Conservation (phyloP, 176 grass and related monocot species). For the Aegilops bicornis region DNA sequence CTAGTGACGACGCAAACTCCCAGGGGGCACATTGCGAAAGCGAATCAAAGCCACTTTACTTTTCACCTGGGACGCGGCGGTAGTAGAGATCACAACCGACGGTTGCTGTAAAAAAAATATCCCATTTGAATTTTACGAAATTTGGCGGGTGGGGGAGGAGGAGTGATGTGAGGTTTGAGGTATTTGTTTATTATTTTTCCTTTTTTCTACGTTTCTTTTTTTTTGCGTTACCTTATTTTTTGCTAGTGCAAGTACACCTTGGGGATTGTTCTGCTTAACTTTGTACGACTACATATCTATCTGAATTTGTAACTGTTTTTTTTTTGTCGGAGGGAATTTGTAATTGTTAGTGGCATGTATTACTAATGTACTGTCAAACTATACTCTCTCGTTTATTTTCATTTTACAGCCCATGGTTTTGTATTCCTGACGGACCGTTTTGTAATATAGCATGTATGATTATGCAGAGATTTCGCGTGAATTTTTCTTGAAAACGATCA, state of each 20-base stretch:
- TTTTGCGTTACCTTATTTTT: slow-evolving; percentile 23
- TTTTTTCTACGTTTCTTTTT: slow-evolving; percentile 23
- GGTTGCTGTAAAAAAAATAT: slow-evolving; percentile 42
- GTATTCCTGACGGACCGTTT: background rate
- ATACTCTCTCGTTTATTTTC: background rate
- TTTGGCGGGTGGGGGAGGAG: slow-evolving; percentile 28
- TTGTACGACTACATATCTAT: slow-evolving; percentile 24
- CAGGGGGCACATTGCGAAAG: slow-evolving; percentile 36
- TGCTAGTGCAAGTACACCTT: slow-evolving; percentile 49
- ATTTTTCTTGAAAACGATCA: background rate
- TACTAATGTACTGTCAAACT: slow-evolving; percentile 5
- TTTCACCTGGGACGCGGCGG: slow-evolving; percentile 22
- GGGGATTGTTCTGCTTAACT: slow-evolving; percentile 31
- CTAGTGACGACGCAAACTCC: slow-evolving; percentile 31
- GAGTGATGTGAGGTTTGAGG: slow-evolving; percentile 42
- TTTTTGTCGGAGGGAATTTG: background rate
- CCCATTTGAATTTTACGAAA: slow-evolving; percentile 49
- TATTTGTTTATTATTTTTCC: slow-evolving; percentile 14
- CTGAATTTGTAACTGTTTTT: background rate
- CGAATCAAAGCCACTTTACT: slow-evolving; percentile 21
- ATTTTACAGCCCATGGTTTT: background rate
- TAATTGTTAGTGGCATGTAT: slow-evolving; percentile 22
- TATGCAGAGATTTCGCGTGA: background rate
- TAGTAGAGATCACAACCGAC: slow-evolving; percentile 41
- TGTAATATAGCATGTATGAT: background rate